A percentile compares a stretch with the other conserved stretches of the same genome.
Conservation (phyloP, 768 basidiomycete genomes). For the Tricholoma sp. region DNA sequence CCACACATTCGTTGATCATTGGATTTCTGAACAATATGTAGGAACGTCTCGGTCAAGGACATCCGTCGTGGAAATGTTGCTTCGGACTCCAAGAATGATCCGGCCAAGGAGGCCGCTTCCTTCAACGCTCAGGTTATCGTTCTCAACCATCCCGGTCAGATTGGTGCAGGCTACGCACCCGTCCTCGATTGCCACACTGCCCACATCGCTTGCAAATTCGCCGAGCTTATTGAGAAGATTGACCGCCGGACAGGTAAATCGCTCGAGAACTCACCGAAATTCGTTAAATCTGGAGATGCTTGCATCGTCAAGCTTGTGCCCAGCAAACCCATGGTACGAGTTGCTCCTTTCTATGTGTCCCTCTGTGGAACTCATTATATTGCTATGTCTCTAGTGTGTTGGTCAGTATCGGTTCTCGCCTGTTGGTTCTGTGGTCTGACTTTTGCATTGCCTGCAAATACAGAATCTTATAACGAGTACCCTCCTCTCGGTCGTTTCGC, state of each 20-base stretch:
- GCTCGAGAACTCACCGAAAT: slow-evolving; percentile 86
- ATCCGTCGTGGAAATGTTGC: slow-evolving; percentile 99
- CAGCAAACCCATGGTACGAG: slow-evolving; percentile 81
- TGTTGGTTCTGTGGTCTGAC: too few species aligned
- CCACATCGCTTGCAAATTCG: slow-evolving; percentile 99
- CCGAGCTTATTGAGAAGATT: slow-evolving; percentile 98
- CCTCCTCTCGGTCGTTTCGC: slow-evolving; percentile 99
- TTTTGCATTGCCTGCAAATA: slow-evolving; percentile 13
- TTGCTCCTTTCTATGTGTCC: not conserved
- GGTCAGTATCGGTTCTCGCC: slow-evolving; percentile 24
- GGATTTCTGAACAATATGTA: slow-evolving; percentile 21
- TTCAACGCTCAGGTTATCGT: slow-evolving; percentile 99
- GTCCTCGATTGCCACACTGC: slow-evolving; percentile 99
- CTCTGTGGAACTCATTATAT: not conserved
- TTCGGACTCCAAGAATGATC: slow-evolving; percentile 99
- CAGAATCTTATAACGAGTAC: slow-evolving; percentile 90
- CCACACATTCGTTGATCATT: not conserved
- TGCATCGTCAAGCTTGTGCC: slow-evolving; percentile 97
- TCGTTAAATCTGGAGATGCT: slow-evolving; percentile 99
- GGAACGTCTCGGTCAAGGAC: slow-evolving; percentile 99
- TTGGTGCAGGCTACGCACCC: slow-evolving; percentile 97
- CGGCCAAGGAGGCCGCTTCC: slow-evolving; percentile 97
- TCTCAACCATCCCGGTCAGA: slow-evolving; percentile 99
- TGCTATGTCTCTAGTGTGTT: slow-evolving; percentile 23
- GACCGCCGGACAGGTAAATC: slow-evolving; percentile 97